phyloP scores from a whole-genome alignment of 2,329 filamentous ascomycete genomes.

The Cryphonectria radicalis region DNA sequence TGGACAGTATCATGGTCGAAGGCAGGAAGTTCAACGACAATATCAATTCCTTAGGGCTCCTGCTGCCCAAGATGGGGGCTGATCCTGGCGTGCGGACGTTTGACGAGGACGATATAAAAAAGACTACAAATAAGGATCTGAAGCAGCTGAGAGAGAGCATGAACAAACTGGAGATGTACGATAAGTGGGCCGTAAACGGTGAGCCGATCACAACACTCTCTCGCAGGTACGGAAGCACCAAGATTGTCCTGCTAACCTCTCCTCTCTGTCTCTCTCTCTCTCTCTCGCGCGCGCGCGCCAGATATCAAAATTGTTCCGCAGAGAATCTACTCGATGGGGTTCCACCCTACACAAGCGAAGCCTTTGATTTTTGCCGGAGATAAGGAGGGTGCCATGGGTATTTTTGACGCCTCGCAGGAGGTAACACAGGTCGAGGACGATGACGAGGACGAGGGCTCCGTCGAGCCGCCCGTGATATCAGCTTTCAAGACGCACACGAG shows the following conservation, averaged over 20 bases:
- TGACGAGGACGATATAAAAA: constrained; percentile 77
- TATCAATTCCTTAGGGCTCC: constrained; percentile 66
- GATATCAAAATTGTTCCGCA: constrained; percentile 92
- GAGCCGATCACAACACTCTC: constrained; percentile 36
- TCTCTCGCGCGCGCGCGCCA: too few relatives aligned
- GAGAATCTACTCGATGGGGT: constrained; percentile 81
- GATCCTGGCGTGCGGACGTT: constrained; percentile 86
- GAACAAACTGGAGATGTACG: constrained; percentile 77
- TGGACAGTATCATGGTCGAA: constrained; percentile 79
- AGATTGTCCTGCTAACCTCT: constrained; percentile 4
- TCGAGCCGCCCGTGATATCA: constrained; percentile 76
- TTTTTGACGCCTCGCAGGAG: constrained; percentile 85
- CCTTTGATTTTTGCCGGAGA: constrained; percentile 91
- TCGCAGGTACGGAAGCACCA: not conserved
- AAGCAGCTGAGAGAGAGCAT: constrained; percentile 76
- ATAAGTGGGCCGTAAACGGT: constrained; percentile 82
- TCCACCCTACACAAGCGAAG: constrained; percentile 87
- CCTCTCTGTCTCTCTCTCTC: too few relatives aligned
- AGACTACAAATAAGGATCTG: constrained; percentile 77
- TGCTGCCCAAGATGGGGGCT: constrained; percentile 66
- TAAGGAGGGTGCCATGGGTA: constrained; percentile 86
- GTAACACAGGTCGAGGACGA: constrained; percentile 57
- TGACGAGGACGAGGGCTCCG: constrained; percentile 66
- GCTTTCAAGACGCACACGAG: constrained; percentile 89
- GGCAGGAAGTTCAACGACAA: constrained; percentile 76